Base-by-base conservation (phyloP, 331 rosid genomes). In the Cydonia oblonga region DNA sequence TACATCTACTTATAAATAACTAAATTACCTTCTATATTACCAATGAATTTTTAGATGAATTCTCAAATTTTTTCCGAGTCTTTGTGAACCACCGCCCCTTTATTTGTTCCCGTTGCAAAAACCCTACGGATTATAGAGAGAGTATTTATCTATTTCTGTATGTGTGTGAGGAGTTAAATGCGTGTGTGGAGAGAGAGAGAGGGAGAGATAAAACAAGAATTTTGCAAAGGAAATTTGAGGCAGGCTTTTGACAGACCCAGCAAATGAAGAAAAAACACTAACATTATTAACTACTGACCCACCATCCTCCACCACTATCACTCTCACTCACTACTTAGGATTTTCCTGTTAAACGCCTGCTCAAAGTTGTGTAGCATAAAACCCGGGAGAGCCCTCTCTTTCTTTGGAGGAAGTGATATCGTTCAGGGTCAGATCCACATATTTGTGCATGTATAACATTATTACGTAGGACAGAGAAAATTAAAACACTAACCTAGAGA, bases 371-470 rank as follows among this genome's bases (percentile, higher is more conserved):
- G 85, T 83, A 23, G 83, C 96, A 73, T 82, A 90, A 92, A 92
- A 82, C 90, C 86, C 96, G 97, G 96, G 96, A 86, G 96, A 75
- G 74, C 86, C 77, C 77, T 22, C 44, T 7, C 70, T 66, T 22
- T 4, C 46, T 14, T 26, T 60, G 65, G 65, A 26, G 65, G 26
- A 12, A 12, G 15, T 3, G 29, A 56, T 5, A 56, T 9, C 1
- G 28, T 1, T 22, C 14, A 56, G 16, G 13, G 6, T 60, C 22
- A 26, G 22, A 26, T 15, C 65, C 38, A 26, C n/a, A 10, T 1
- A 49, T 1, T 16, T 46, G 1, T 29, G 15, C 26, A 7, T 26
- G 32, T 60, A 3, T 15, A 25, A 15, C 9, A 14, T 57, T 57
- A 57, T 57, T 57, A 3, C 19, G 30, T 57, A 57, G 56, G 76